Base-by-base conservation (phyloP, 2,329 filamentous ascomycete genomes). In the Hymenotorrendiella dingleyae region DNA sequence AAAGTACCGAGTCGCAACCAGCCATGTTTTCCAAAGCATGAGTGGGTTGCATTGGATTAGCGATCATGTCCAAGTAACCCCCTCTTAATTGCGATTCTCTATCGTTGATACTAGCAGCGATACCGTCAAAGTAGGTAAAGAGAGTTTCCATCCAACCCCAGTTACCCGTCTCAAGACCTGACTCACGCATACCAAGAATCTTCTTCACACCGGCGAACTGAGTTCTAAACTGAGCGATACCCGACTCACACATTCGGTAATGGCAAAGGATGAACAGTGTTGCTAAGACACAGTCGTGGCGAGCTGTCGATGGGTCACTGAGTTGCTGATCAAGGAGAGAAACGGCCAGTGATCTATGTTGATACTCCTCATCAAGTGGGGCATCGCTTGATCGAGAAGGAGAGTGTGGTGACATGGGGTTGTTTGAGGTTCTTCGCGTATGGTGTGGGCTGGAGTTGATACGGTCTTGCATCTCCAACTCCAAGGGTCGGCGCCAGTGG, bases 161-260 rank as follows among this genome's bases (percentile, higher is more conserved):
- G 47, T 89, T 85, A 38, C 80, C 69, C 10, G 71, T 71, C 34
- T 77, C 63, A 57, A 80, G 57, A 61, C 73, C 65, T 60, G 78
- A 70, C 51, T 84, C 77, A 46, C 89, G 77, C 67, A 95, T 78
- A 4, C 82, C 78, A 9, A 96, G 74, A 23, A 97, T 80, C 69
- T 94, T 94, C 66, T 89, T 90, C 28, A 96, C 89, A 0, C 91
- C 90, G 1, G 88, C 88, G 57, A 96, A 89, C 61, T 96, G 91
- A 0, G 86, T 93, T 54, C 89, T 86, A 66, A 96, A 96, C 57
- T 91, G 91, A 16, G 87, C 88, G 53, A 96, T 83, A 3, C 91
- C 91, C 1, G 86, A 93, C 64, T 96, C 90, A 49, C 88, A 93
- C 67, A 95, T 89, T 54, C 94, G 86, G 62, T 94, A 95, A 47